Conservation (phyloP, 352 stramenopile species). For the Pythium brachiatum region DNA sequence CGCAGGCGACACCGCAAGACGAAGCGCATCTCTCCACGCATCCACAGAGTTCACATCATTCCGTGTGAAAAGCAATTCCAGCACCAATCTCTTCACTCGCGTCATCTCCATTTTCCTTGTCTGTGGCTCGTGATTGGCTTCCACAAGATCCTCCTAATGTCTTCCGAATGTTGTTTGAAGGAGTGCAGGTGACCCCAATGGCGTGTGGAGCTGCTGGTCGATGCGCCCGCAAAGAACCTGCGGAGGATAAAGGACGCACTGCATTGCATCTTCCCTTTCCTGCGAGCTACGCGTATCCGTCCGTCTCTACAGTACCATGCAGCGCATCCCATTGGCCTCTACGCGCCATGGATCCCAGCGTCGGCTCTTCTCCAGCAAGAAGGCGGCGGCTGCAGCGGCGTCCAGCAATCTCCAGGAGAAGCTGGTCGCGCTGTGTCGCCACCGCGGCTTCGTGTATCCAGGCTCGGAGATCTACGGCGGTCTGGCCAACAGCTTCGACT, state of each 20-base stretch:
- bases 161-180: constrained; percentile 7
- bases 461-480: constrained; percentile 97
- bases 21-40: constrained; percentile 3
- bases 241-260: background rate
- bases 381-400: background rate
- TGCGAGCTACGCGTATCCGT: background rate
- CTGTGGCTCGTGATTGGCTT: background rate
- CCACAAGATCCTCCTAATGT: constrained; percentile 1
- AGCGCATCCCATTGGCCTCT: background rate
- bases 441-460: constrained; percentile 93
- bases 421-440: constrained; percentile 79
- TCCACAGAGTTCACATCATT: background rate
- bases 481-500: constrained; percentile 97
- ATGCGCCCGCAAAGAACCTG: constrained; percentile 6
- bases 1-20: background rate
- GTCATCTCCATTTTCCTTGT: background rate
- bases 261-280: background rate
- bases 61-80: constrained; percentile 8
- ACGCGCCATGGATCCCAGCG: constrained; percentile 8
- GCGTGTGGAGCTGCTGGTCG: constrained; percentile 15
- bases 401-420: constrained; percentile 61
- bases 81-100: constrained; percentile 3
- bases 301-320: background rate
- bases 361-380: constrained; percentile 41
- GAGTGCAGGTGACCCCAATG: constrained; percentile 15